Evolutionary conservation across 169 alveolate species (phyloP), one percentile per base, ranked within the genome.

Genomic region (Plasmodium knowlesi): DNA sequence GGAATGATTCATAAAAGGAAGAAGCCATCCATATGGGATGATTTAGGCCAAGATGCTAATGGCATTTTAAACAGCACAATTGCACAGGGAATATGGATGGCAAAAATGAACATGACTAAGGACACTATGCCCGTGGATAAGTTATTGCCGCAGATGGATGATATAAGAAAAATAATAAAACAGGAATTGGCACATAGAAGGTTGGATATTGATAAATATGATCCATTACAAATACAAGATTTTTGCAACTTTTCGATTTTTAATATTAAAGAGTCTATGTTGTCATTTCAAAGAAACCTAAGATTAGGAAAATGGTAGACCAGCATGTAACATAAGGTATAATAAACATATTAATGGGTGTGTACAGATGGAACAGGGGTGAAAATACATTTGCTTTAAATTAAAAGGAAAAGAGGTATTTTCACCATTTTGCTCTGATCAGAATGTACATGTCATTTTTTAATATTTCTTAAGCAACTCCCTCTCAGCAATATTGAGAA

Each of bases 31-130:
- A 12, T 79, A n/a, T 79, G 84, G 84, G 41, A 79, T 1, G 84
- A 79, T 79, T 79, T 79, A 28, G 84, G 84, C 32, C 19, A 0
- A 14, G 84, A 79, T 5, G 70, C 84, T 25, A 39, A 79, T 79
- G 57, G 71, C 30, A 79, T 79, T 37, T 79, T 79, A 50, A 79
- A 79, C 39, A 43, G 32, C n/a, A 19, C 84, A 79, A 79, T 79
- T 43, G n/a, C 57, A 41, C 70, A 41, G 50, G 84, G 84, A 9
- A 30, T 79, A 79, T 79, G 70, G 57, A 41, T 37, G 5, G 84
- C 84, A 79, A 79, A 79, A 73, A 79, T 39, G 32, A 79, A 43
- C 19, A 39, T 79, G 50, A 37, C 50, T 5, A 79, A 22, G 54
- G 73, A 79, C 10, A 19, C 30, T 2, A 22, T 10, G 46, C 19